phyloP scores from a whole-genome alignment of 2,329 filamentous ascomycete species.

The Pestalotiopsis sp. region DNA sequence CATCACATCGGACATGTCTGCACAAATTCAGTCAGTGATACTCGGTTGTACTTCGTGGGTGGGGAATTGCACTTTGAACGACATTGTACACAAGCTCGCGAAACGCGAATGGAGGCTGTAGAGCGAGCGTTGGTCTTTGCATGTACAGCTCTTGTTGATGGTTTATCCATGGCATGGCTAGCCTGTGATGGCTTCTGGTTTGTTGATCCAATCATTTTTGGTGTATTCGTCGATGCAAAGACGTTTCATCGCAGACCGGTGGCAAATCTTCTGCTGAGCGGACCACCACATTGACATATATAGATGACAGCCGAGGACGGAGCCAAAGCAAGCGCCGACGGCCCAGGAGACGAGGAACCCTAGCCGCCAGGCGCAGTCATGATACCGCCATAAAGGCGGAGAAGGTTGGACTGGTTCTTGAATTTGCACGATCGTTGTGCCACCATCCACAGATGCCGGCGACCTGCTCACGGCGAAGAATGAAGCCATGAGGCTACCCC shows the following conservation, averaged over 20 bases:
- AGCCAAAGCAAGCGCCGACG: not conserved
- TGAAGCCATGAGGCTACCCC: not conserved
- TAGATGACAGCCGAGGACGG: not conserved
- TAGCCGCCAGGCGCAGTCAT: not conserved
- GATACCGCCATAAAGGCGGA: not conserved
- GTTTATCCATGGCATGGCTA: conserved; percentile 24
- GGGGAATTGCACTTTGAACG: conserved; percentile 45
- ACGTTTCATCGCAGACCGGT: not conserved
- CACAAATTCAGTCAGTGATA: not conserved
- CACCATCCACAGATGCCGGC: not conserved
- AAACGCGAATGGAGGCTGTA: conserved; percentile 42
- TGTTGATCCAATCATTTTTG: conserved; percentile 9
- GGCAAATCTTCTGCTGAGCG: not conserved
- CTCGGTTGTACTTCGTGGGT: conserved; percentile 27
- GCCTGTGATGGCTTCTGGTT: conserved; percentile 3
- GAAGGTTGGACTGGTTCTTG: not conserved
- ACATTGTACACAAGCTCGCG: conserved; percentile 50
- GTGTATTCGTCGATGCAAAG: not conserved
- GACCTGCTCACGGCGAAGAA: not conserved
- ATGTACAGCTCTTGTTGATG: conserved; percentile 27
- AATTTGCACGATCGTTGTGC: not conserved
- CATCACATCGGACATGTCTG: conserved; percentile 49
- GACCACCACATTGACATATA: not conserved
- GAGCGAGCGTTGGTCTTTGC: conserved; percentile 27
- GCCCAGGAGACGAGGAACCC: not conserved